phyloP scores from a whole-genome alignment of 192 early-diverging fungal species.

The Lobosporangium transversale region DNA sequence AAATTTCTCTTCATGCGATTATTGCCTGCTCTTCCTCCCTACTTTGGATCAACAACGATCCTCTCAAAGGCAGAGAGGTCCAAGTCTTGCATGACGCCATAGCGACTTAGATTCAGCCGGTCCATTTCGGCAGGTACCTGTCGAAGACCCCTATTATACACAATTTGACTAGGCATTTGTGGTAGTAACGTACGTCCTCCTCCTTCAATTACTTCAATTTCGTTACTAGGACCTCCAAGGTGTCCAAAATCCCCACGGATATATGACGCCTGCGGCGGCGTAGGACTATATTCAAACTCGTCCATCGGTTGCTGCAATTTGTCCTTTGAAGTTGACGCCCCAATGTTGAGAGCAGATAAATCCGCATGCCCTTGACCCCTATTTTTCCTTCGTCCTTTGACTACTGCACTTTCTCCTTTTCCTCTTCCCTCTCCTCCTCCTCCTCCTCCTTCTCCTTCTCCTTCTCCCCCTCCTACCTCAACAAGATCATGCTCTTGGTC shows the following conservation, averaged over 20 bases:
- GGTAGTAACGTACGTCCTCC: too few relatives aligned
- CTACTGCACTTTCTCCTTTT: not conserved
- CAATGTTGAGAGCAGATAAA: too few relatives aligned
- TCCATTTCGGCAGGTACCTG: not conserved
- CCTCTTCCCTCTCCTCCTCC: not conserved
- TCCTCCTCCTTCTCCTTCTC: not conserved
- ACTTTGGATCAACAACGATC: slow-evolving; percentile 28
- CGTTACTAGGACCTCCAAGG: not conserved
- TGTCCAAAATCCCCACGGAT: slow-evolving; percentile 11
- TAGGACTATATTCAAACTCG: not conserved
- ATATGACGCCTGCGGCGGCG: slow-evolving; percentile 26
- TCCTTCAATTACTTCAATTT: not conserved
- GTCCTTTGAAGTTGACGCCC: too few relatives aligned
- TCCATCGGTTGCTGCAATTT: not conserved
- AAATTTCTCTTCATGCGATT: not conserved
- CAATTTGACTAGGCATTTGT: too few relatives aligned
- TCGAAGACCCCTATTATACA: too few relatives aligned
- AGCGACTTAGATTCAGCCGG: slow-evolving; percentile 15
- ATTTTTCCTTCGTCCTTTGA: too few relatives aligned
- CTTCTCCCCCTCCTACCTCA: not conserved
- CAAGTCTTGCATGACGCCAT: slow-evolving; percentile 49
- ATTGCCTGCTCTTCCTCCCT: not conserved
- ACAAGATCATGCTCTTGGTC: too few relatives aligned
- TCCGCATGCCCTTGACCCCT: too few relatives aligned
- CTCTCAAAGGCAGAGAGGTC: slow-evolving; percentile 27